phyloP scores from a whole-genome alignment of 176 grass and related monocot genomes.

The Cenchrus fungigraminus region DNA sequence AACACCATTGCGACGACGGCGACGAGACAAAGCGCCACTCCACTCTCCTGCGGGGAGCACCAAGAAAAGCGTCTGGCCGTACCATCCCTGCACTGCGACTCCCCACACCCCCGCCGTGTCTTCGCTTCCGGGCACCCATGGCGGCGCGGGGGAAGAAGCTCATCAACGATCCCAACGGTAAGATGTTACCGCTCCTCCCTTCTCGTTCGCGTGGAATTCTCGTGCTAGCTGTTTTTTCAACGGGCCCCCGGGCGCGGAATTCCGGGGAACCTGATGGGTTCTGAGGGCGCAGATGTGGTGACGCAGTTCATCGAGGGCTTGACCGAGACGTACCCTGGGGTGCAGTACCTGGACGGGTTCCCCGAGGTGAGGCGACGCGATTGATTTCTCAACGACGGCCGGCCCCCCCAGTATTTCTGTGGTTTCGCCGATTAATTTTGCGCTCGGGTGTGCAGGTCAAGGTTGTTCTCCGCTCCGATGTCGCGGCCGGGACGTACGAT shows the following conservation, averaged over 20 bases:
- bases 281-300: constrained; percentile 76
- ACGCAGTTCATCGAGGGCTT: constrained; percentile 95
- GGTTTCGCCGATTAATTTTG: not conserved
- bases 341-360: constrained; percentile 74
- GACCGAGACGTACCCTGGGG: constrained; percentile 62
- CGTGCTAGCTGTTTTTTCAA: not conserved
- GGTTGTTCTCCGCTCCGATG: constrained; percentile 64
- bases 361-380: constrained; percentile 50
- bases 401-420: not conserved
- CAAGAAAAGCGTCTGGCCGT: not conserved
- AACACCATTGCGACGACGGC: not conserved
- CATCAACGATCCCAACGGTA: constrained; percentile 90
- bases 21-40: not conserved
- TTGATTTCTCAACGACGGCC: not conserved
- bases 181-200: not conserved
- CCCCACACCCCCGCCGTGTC: not conserved
- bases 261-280: constrained; percentile 34
- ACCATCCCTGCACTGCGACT: not conserved
- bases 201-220: constrained; percentile 13
- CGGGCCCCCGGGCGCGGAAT: not conserved
- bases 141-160: constrained; percentile 89
- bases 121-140: constrained; percentile 46
- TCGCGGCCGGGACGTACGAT: constrained; percentile 44
- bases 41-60: not conserved
- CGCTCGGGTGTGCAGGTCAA: constrained; percentile 54